These are phyloP conservation scores for Bonnemaisonia californica DNA, from an alignment of 31 red algal genomes.

Conservation along the genomic window DNA sequence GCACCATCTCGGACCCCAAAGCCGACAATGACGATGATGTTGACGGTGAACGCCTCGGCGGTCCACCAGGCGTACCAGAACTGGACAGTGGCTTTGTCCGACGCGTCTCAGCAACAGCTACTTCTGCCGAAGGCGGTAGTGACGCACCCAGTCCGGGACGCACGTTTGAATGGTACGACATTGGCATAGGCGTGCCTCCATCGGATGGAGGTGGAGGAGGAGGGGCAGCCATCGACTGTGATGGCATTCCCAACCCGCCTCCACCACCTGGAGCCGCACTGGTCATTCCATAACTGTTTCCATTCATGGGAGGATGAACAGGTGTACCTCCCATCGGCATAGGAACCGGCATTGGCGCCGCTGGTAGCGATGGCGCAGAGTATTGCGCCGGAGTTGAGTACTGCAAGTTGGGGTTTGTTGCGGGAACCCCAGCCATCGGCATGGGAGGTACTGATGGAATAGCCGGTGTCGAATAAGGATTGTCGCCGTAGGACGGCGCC, in stretches of 20 bases:
- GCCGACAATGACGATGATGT: constrained; percentile 66
- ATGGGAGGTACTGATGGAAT: neutral
- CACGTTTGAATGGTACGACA: constrained; percentile 59
- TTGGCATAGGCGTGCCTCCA: constrained; percentile 29
- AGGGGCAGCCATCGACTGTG: constrained; percentile 21
- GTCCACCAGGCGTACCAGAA: constrained; percentile 65
- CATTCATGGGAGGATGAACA: neutral
- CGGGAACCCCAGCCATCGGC: neutral
- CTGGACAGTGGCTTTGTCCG: constrained; percentile 57
- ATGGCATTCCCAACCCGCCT: neutral
- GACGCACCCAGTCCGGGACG: constrained; percentile 45
- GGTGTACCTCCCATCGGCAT: neutral
- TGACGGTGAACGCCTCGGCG: constrained; percentile 54
- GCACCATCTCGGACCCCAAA: constrained; percentile 47
- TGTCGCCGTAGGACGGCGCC: neutral
- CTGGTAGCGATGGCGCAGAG: neutral
- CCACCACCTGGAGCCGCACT: neutral
- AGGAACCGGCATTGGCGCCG: constrained; percentile 10
- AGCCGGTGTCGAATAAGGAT: neutral
- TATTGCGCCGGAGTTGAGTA: neutral
- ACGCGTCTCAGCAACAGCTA: constrained; percentile 62
- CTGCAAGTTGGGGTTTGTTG: neutral
- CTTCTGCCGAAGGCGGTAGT: constrained; percentile 67
- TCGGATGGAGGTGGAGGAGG: constrained; percentile 62
- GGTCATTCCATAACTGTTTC: neutral